These are phyloP conservation scores for Nemania abortiva DNA, from an alignment of 2,329 filamentous ascomycete genomes.

Conservation along the genomic window DNA sequence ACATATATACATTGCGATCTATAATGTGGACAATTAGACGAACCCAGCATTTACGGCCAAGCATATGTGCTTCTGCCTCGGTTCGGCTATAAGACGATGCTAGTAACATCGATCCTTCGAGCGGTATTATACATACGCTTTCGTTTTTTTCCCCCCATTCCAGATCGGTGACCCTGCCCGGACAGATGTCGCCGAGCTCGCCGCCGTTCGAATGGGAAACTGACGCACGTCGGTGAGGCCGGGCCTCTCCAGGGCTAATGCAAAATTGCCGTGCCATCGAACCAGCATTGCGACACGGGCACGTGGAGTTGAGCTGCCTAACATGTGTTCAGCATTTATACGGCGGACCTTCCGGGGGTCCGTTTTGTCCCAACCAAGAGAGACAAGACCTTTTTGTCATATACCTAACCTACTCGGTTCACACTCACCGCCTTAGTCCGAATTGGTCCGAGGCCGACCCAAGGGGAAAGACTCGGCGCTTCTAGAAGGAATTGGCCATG, in stretches of 20 bases:
- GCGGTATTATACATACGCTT: constrained; percentile 7
- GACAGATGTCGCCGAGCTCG: not conserved
- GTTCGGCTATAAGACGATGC: constrained; percentile 5
- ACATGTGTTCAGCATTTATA: not conserved
- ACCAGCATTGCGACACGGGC: constrained; percentile 30
- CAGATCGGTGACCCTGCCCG: constrained; percentile 1
- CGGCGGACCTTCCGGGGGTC: constrained; percentile 12
- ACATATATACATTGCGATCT: constrained; percentile 2
- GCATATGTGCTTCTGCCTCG: not conserved
- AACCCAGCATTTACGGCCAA: constrained; percentile 21
- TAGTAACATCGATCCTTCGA: constrained; percentile 23
- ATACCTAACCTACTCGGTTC: not conserved
- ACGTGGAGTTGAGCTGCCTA: constrained; percentile 22
- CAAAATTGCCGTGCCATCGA: constrained; percentile 24
- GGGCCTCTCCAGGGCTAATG: constrained; percentile 8
- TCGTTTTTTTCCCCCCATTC: constrained; percentile 5
- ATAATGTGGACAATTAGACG: not conserved
- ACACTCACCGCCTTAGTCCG: constrained; percentile 30
- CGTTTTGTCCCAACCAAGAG: not conserved
- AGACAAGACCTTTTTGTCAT: constrained; percentile 9
- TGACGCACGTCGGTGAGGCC: constrained; percentile 25
- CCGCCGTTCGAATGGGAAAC: not conserved
- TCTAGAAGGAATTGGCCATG: constrained; percentile 25
- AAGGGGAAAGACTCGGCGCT: constrained; percentile 8
- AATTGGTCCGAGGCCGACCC: constrained; percentile 9